A percentile compares a stretch with the other conserved stretches of the same genome.
Conservation (phyloP, 345 rosid species). For the Draba incana region DNA sequence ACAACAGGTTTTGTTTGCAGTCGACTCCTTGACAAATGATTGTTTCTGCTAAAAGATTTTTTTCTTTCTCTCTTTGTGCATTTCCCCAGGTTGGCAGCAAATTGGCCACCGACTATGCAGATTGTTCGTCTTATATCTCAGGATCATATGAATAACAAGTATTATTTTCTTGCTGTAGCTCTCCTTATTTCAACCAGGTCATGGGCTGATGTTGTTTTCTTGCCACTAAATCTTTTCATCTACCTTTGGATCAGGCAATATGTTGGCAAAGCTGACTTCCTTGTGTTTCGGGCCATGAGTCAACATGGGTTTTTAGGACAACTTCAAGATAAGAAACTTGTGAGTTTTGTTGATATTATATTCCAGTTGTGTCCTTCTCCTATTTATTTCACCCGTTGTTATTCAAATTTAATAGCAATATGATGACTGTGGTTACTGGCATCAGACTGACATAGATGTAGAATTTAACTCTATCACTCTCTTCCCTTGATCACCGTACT, state of each 20-base stretch:
- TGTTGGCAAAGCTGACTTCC: constrained; percentile 94
- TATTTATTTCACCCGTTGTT: constrained; percentile 8
- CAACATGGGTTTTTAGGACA: constrained; percentile 96
- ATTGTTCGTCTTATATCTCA: constrained; percentile 95
- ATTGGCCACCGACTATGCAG: constrained; percentile 96
- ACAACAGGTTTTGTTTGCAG: constrained; percentile 12
- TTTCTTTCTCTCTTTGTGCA: constrained; percentile 16
- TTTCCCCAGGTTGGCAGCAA: constrained; percentile 85
- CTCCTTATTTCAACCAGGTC: not conserved
- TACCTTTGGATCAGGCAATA: constrained; percentile 69
- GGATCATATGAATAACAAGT: constrained; percentile 99
- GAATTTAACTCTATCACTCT: constrained; percentile 2
- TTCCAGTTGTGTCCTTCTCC: not conserved
- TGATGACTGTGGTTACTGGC: not conserved
- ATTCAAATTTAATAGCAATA: not conserved
- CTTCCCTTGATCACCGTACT: constrained; percentile 2
- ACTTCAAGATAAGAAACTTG: constrained; percentile 97
- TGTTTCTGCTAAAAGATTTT: constrained; percentile 8
- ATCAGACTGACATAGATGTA: not conserved
- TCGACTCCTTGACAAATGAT: not conserved
- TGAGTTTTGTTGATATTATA: constrained; percentile 50
- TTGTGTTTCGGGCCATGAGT: constrained; percentile 94
- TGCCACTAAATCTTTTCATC: constrained; percentile 23
- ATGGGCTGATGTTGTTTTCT: constrained; percentile 22
- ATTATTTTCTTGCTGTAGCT: constrained; percentile 36